A percentile compares a stretch with the other conserved stretches of the same genome.
phyloP scores from a whole-genome alignment of 2,329 filamentous ascomycete species.

The Penicillium sp. region DNA sequence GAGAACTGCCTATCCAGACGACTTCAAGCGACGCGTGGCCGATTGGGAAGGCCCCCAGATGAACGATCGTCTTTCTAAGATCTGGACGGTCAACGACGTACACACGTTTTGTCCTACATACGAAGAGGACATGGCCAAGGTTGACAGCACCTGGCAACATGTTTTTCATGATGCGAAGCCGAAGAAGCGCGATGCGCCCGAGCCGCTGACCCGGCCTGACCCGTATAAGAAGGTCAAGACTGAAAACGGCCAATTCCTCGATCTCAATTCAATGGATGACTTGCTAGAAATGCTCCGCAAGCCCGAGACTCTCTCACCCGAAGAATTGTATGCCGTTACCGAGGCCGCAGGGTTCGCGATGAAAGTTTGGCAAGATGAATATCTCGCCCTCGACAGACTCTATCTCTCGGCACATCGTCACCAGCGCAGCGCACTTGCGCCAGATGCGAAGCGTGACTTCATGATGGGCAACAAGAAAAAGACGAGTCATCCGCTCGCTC shows the following conservation, averaged over 20 bases:
- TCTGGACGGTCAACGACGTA: slow-evolving; percentile 38
- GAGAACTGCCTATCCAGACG: slow-evolving; percentile 14
- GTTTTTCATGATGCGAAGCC: slow-evolving; percentile 31
- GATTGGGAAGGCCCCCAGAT: slow-evolving; percentile 21
- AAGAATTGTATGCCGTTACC: slow-evolving; percentile 53
- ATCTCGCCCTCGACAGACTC: slow-evolving; percentile 48
- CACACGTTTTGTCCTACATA: slow-evolving; percentile 33
- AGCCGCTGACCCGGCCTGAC: slow-evolving; percentile 25
- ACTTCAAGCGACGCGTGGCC: slow-evolving; percentile 14
- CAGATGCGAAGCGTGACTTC: slow-evolving; percentile 36
- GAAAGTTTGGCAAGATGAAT: slow-evolving; percentile 56
- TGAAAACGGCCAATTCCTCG: slow-evolving; percentile 35
- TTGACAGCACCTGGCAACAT: slow-evolving; percentile 31
- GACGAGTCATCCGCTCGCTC: slow-evolving; percentile 15
- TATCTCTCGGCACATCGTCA: slow-evolving; percentile 47
- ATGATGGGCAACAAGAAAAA: slow-evolving; percentile 18
- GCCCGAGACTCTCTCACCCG: slow-evolving; percentile 42
- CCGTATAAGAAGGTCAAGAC: slow-evolving; percentile 33
- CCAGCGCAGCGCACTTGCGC: slow-evolving; percentile 23
- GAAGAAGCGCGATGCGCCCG: slow-evolving; percentile 28
- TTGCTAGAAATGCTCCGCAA: slow-evolving; percentile 35
- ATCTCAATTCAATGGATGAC: slow-evolving; percentile 34
- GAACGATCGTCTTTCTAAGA: slow-evolving; percentile 29
- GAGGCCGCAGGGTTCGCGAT: slow-evolving; percentile 51
- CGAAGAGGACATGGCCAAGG: slow-evolving; percentile 26